Evolutionary conservation across 345 rosid genomes (phyloP).

Genomic region (Cardiospermum halicacabum): DNA sequence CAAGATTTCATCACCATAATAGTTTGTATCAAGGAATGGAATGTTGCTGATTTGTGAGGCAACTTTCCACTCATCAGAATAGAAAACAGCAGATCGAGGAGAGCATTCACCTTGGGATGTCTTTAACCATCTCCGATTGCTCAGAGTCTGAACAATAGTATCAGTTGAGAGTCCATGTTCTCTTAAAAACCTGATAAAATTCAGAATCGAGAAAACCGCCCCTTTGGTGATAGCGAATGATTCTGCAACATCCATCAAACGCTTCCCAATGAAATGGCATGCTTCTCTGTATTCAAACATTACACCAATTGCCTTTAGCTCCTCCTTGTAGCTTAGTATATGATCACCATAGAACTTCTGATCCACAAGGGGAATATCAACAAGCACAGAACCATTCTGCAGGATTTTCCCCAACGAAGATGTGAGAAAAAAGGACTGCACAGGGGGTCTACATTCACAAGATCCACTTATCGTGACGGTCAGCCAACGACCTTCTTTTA

Average conservation of each 20-base stretch:
- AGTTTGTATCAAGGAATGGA: constrained; percentile 42
- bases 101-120: constrained; percentile 39
- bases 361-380: constrained; percentile 72
- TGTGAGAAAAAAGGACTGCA: constrained; percentile 48
- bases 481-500: constrained; percentile 60
- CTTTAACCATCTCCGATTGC: constrained; percentile 39
- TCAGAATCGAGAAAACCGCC: constrained; percentile 43
- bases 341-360: constrained; percentile 39
- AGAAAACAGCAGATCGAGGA: constrained; percentile 62
- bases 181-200: constrained; percentile 49
- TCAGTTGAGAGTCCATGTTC: constrained; percentile 30
- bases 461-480: constrained; percentile 40
- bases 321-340: constrained; percentile 35
- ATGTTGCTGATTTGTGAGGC: constrained; percentile 49
- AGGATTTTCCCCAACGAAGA: constrained; percentile 54
- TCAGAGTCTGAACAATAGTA: constrained; percentile 38
- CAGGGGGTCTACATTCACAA: constrained; percentile 46
- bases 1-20: constrained; percentile 37
- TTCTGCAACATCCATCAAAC: constrained; percentile 45
- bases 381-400: constrained; percentile 48
- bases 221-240: constrained; percentile 32
- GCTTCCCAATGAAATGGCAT: constrained; percentile 45
- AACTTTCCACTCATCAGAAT: constrained; percentile 40
- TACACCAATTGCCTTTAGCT: constrained; percentile 49
- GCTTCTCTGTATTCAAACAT: constrained; percentile 59